Evolutionary conservation across 352 stramenopile species (phyloP), one percentile per base, ranked within the genome.

Genomic region (Phytophthora boehmeriae): DNA sequence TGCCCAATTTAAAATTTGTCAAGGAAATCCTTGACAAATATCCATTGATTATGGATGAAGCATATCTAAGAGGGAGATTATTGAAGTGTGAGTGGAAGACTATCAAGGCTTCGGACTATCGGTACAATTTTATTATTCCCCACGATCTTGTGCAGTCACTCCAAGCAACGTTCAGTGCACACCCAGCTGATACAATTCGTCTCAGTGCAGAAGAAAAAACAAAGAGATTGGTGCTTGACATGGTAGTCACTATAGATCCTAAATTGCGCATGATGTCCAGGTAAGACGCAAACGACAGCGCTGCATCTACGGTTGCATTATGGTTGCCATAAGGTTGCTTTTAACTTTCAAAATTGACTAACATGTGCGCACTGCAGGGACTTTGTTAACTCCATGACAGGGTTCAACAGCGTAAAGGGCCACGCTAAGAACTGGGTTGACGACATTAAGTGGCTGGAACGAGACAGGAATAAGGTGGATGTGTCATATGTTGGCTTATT

Each of bases 1-100:
- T 51, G 0, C 16, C 49, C 1, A 61, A 61, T 28, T 19, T 66
- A 2, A 61, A 60, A 14, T 19, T n/a, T n/a, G n/a, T 66, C 1
- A 22, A 46, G 8, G 35, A 61, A 5, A 66, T 66, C 20, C 23
- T 66, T 34, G 35, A 55, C 5, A 35, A 20, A 0, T 60, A 66
- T 46, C 49, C 39, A 9, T 32, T 66, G 10, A 52, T 59, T 16
- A 32, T 61, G 14, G 50, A 66, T 17, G 50, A 61, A 5, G 23
- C 43, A 1, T 57, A 52, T 11, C 20, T 66, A 0, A 13, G 43
- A 6, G 25, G 14, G 22, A 32, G 35, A 2, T 53, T 22, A 1
- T 34, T 61, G 6, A 19, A 47, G 8, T 66, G 50, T 43, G 27
- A 14, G 5, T 53, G 59, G 59, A 53, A 52, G 44, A 11, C 38